These are phyloP conservation scores for Pseudogymnoascus sp. DNA, from an alignment of 2,329 filamentous ascomycete genomes.

Conservation along the genomic window DNA sequence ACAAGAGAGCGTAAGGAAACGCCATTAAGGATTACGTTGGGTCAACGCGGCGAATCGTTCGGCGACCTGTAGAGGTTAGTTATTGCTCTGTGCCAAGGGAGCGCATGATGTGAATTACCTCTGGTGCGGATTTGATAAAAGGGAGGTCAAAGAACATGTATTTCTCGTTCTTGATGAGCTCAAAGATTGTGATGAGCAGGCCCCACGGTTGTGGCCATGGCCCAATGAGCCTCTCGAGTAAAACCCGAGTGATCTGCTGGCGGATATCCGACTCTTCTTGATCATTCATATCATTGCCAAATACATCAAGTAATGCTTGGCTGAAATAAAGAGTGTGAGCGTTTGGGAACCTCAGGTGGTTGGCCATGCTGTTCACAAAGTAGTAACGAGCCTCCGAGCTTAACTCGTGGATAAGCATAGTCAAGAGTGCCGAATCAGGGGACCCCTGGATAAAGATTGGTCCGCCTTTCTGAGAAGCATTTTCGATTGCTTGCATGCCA, in stretches of 20 bases:
- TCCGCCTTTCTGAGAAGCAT: slow-evolving; percentile 49
- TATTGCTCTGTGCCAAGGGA: neutral
- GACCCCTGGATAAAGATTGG: slow-evolving; percentile 56
- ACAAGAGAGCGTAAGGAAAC: neutral
- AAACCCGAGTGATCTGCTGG: slow-evolving; percentile 80
- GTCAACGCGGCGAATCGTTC: slow-evolving; percentile 3
- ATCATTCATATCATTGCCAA: slow-evolving; percentile 64
- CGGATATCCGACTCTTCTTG: slow-evolving; percentile 75
- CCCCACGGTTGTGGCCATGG: slow-evolving; percentile 96
- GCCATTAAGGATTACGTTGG: neutral
- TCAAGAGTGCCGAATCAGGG: slow-evolving; percentile 63
- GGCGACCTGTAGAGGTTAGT: neutral
- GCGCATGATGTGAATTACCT: slow-evolving; percentile 46
- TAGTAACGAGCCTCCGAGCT: slow-evolving; percentile 75
- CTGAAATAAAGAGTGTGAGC: slow-evolving; percentile 89
- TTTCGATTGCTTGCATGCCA: slow-evolving; percentile 61
- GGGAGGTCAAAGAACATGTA: slow-evolving; percentile 89
- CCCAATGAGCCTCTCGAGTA: slow-evolving; percentile 80
- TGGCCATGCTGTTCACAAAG: slow-evolving; percentile 73
- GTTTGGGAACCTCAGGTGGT: slow-evolving; percentile 87
- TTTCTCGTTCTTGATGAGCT: slow-evolving; percentile 83
- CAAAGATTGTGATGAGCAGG: slow-evolving; percentile 75
- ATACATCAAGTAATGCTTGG: slow-evolving; percentile 74
- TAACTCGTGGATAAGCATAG: slow-evolving; percentile 67
- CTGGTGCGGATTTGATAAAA: slow-evolving; percentile 82